Percentiles rank a stretch among this genome's conserved stretches.
phyloP scores from a whole-genome alignment of 257 asterid species.

The Gentiana dahurica region DNA sequence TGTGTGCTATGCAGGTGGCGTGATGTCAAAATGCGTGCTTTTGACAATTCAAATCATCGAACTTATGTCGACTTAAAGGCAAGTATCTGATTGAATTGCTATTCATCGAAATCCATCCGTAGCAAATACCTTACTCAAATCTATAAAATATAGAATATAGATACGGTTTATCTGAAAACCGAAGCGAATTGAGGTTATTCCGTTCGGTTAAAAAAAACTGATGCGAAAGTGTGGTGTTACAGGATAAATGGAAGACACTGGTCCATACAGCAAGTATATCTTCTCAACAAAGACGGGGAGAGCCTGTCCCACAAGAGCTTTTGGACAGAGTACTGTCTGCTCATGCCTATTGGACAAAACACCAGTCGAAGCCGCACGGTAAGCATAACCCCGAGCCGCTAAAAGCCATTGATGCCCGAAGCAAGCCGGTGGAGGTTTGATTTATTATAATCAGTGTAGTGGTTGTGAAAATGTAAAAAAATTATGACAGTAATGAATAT shows the following conservation, averaged over 20 bases:
- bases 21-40: conserved; percentile 81
- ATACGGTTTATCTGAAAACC: background rate
- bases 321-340: conserved; percentile 64
- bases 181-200: too few relatives aligned
- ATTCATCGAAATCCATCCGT: too few relatives aligned
- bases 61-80: conserved; percentile 96
- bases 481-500: conserved; percentile 15
- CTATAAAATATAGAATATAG: too few relatives aligned
- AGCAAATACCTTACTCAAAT: too few relatives aligned
- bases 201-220: too few relatives aligned
- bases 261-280: conserved; percentile 88
- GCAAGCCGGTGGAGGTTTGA: conserved; percentile 28
- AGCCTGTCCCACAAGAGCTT: conserved; percentile 88
- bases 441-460: background rate
- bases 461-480: conserved; percentile 24
- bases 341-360: conserved; percentile 62
- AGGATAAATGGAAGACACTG: conserved; percentile 97
- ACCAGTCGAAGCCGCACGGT: conserved; percentile 61
- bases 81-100: background rate
- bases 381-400: conserved; percentile 31
- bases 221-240: background rate
- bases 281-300: conserved; percentile 87
- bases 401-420: conserved; percentile 12
- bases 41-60: conserved; percentile 84
- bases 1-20: conserved; percentile 73